Evolutionary conservation across 2,329 filamentous ascomycete species (phyloP).

Genomic region (Penicillium glabrum): DNA sequence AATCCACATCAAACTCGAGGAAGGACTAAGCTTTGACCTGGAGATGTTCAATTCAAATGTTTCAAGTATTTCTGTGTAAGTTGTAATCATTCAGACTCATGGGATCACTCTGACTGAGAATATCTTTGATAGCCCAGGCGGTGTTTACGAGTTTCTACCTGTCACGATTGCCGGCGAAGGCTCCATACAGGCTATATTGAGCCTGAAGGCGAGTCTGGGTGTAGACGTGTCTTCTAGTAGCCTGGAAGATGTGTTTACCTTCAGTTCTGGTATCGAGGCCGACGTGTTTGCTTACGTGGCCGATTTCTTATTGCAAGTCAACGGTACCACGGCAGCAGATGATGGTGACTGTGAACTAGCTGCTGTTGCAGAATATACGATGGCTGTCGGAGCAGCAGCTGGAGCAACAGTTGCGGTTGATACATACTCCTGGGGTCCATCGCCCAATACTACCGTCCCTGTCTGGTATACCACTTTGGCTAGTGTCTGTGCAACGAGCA

Average conservation of each 20-base stretch:
- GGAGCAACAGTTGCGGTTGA: slow-evolving; percentile 53
- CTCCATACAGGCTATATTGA: slow-evolving; percentile 24
- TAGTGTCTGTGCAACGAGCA: slow-evolving; percentile 42
- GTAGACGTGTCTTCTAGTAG: slow-evolving; percentile 3
- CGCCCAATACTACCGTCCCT: slow-evolving; percentile 48
- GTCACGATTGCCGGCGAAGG: slow-evolving; percentile 50
- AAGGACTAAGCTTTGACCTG: slow-evolving; percentile 51
- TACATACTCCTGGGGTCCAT: slow-evolving; percentile 52
- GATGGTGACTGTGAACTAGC: slow-evolving; percentile 46
- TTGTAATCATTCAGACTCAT: neutral
- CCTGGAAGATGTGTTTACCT: slow-evolving; percentile 14
- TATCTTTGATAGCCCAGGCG: slow-evolving; percentile 46
- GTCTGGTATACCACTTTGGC: slow-evolving; percentile 56
- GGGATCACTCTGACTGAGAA: neutral
- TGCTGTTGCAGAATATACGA: slow-evolving; percentile 50
- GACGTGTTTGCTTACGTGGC: slow-evolving; percentile 55
- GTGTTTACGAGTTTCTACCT: slow-evolving; percentile 58
- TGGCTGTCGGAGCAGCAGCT: slow-evolving; percentile 56
- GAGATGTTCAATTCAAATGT: slow-evolving; percentile 53
- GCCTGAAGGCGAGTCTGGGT: slow-evolving; percentile 26
- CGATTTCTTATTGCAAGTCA: slow-evolving; percentile 56
- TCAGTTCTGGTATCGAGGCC: slow-evolving; percentile 50
- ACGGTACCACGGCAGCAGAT: slow-evolving; percentile 34
- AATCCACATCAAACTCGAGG: slow-evolving; percentile 57
- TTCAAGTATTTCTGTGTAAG: slow-evolving; percentile 53